phyloP scores from a whole-genome alignment of 1,139 yeast genomes.

The Williopsis jadinii region DNA sequence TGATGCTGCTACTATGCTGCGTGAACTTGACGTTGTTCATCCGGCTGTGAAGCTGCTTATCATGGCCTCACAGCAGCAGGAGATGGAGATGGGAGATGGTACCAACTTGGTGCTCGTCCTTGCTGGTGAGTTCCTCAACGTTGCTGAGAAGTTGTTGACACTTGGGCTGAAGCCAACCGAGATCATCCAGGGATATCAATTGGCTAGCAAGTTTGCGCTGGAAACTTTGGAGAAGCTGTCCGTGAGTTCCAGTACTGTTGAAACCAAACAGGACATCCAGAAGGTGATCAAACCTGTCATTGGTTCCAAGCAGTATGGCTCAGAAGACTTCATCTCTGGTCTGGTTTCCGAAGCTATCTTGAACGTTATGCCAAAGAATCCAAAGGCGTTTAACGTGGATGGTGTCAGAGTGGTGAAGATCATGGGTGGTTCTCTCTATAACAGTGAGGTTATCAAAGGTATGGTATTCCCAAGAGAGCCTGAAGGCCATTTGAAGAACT shows the following conservation, averaged over 20 bases:
- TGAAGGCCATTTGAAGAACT: conserved; percentile 75
- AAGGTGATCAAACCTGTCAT: conserved; percentile 84
- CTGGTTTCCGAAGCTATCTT: conserved; percentile 86
- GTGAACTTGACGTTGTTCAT: conserved; percentile 90
- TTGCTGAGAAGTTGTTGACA: conserved; percentile 77
- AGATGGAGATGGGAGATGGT: conserved; percentile 80
- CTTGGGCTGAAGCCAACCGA: conserved; percentile 87
- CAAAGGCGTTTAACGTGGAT: conserved; percentile 70
- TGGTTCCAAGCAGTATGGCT: conserved; percentile 90
- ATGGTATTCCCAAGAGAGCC: conserved; percentile 99
- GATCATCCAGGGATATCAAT: conserved; percentile 79
- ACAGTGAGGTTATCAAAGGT: conserved; percentile 82
- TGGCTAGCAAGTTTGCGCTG: conserved; percentile 72
- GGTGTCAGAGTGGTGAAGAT: conserved; percentile 91
- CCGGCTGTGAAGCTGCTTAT: conserved; percentile 95
- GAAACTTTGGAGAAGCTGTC: conserved; percentile 61
- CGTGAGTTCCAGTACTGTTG: conserved; percentile 53
- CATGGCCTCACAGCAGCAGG: conserved; percentile 97
- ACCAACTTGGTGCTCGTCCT: conserved; percentile 65
- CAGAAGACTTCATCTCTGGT: conserved; percentile 67
- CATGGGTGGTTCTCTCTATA: conserved; percentile 79
- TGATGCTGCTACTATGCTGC: conserved; percentile 94
- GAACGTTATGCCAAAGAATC: conserved; percentile 47
- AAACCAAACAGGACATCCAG: conserved; percentile 48
- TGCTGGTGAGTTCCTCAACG: conserved; percentile 87